Base-by-base conservation (phyloP, 345 rosid species). In the Pistacia atlantica region DNA sequence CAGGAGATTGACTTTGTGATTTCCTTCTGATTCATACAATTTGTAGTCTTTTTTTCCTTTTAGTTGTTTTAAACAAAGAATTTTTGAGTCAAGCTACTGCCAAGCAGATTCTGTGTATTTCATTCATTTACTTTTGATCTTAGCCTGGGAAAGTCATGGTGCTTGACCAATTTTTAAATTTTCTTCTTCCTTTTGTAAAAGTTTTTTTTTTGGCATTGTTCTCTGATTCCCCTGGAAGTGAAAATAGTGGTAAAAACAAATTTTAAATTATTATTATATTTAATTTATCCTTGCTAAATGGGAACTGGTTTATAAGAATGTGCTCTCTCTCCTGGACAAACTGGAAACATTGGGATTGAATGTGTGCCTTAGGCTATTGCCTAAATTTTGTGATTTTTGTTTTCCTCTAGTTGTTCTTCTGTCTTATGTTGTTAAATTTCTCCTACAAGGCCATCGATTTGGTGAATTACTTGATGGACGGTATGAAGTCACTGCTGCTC, bases 381-480 rank as follows among this genome's bases (percentile, higher is more conserved):
- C 10, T 46, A 9, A 28, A 48, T 56, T 55, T 65, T 3, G 22
- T 58, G 49, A 4, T 4, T 25, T 57, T 58, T 60, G 2, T 58
- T 25, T 35, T 22, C 17, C 10, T 37, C 9, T 1, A 60, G 31
- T 59, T 9, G 11, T 67, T 25, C 22, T 74, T 4, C 12, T 14
- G 22, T 18, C 59, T 16, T 10, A 5, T 73, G 16, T 69, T 46
- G 37, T 74, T 60, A 58, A 59, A 52, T 25, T 25, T 85, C 58
- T 80, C 54, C 65, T 65, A 8, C 69, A 38, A 97, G 99, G 97
- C 78, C 90, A 97, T 79, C 93, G 95, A 56, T 91, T 94, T 84
- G 99, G 99, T 76, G 99, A 97, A 86, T 69, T 87, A 77, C 90
- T 97, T 80, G 99, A 97, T 84, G 90, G 93, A 67, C 94, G 97